Conservation (phyloP, 306 rosid genomes). For the Castanea crenata region DNA sequence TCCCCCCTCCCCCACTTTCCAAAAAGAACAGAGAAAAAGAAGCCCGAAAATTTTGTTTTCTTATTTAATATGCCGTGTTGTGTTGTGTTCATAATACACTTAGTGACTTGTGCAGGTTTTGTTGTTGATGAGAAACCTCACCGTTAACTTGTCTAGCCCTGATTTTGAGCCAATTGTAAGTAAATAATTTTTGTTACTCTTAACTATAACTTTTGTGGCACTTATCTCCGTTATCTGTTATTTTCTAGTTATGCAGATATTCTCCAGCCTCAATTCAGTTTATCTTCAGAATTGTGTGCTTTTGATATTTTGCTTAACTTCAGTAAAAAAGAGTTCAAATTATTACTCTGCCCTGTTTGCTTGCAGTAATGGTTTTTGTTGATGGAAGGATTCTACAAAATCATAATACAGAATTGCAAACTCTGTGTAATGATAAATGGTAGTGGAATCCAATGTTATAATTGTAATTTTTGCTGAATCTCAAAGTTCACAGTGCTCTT, state of each 20-base stretch:
- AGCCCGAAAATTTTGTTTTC: not conserved
- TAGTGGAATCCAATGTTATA: not conserved
- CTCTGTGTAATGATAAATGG: not conserved
- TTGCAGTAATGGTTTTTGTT: not conserved
- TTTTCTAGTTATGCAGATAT: not conserved
- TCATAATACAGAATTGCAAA: not conserved
- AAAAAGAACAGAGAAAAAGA: not conserved
- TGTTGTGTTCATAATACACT: not conserved
- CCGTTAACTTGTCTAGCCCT: slow-evolving; percentile 68
- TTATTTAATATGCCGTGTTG: not conserved
- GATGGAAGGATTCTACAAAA: not conserved
- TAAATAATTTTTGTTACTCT: slow-evolving; percentile 1
- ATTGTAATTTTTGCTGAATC: not conserved
- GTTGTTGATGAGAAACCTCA: slow-evolving; percentile 86
- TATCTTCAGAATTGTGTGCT: slow-evolving; percentile 4
- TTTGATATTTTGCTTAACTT: not conserved
- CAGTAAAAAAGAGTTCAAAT: not conserved
- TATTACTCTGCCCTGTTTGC: not conserved
- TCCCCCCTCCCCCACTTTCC: not conserved
- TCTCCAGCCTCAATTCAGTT: slow-evolving; percentile 12
- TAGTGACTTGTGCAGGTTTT: slow-evolving; percentile 65
- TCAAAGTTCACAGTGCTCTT: not conserved
- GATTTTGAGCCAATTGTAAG: slow-evolving; percentile 73
- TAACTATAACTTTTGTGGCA: not conserved
- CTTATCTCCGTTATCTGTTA: not conserved